Evolutionary conservation across 2,329 filamentous ascomycete genomes (phyloP).

Genomic region (Xylariales sp.): DNA sequence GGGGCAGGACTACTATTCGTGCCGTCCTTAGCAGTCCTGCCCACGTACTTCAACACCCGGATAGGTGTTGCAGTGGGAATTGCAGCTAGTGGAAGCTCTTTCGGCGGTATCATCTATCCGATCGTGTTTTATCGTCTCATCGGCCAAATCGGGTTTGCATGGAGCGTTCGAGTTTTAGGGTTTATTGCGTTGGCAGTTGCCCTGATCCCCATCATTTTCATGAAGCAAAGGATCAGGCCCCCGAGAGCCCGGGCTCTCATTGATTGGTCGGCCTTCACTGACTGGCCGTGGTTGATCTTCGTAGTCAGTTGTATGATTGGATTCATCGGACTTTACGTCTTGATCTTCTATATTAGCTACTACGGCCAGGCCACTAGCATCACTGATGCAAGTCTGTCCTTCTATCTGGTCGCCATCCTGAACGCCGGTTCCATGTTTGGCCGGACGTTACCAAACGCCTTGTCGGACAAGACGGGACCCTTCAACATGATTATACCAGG

Average conservation of each 20-base stretch:
- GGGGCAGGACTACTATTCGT: slow-evolving; percentile 31
- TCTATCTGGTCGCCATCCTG: slow-evolving; percentile 34
- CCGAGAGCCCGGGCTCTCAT: slow-evolving; percentile 33
- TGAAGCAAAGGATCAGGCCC: slow-evolving; percentile 32
- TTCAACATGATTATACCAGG: slow-evolving; percentile 31
- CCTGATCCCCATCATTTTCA: slow-evolving; percentile 24
- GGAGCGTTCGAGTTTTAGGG: slow-evolving; percentile 9
- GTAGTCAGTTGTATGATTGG: slow-evolving; percentile 24
- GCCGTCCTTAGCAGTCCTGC: slow-evolving; percentile 22
- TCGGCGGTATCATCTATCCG: slow-evolving; percentile 13
- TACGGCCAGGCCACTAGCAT: slow-evolving; percentile 18
- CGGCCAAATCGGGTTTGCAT: slow-evolving; percentile 14
- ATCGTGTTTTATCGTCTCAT: slow-evolving; percentile 5
- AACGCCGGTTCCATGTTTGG: slow-evolving; percentile 35
- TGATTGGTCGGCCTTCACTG: slow-evolving; percentile 35
- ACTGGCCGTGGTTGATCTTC: slow-evolving; percentile 31
- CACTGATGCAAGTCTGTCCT: slow-evolving; percentile 19
- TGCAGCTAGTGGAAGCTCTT: slow-evolving; percentile 15
- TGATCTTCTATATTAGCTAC: slow-evolving; percentile 38
- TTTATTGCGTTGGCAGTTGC: slow-evolving; percentile 14
- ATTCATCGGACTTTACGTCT: slow-evolving; percentile 39
- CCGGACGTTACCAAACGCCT: slow-evolving; percentile 29
- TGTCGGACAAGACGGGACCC: slow-evolving; percentile 32
- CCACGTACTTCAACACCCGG: slow-evolving; percentile 20
- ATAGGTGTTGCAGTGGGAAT: slow-evolving; percentile 20